These are phyloP conservation scores for Miamiensis avidus DNA, from an alignment of 169 alveolate species.

Conservation along the genomic window DNA sequence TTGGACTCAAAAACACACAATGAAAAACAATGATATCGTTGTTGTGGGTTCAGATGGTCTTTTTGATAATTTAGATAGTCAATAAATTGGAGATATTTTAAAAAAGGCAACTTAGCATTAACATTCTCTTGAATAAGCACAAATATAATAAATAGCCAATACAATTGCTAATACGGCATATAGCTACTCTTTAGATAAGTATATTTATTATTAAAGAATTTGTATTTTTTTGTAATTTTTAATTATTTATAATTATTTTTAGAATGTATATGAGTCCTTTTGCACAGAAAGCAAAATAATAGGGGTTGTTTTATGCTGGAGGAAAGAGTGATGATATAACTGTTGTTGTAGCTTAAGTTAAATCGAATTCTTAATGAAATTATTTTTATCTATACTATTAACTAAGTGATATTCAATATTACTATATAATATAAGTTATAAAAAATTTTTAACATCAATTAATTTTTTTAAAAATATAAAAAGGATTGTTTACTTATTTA, in stretches of 20 bases:
- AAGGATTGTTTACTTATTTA: too few relatives aligned
- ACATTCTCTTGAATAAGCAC: neutral
- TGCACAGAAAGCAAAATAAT: conserved; percentile 59
- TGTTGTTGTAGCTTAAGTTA: conserved; percentile 54
- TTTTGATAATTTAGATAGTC: conserved; percentile 66
- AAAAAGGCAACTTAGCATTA: conserved; percentile 17
- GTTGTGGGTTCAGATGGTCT: conserved; percentile 78
- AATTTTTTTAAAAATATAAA: too few relatives aligned
- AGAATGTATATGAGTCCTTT: conserved; percentile 53
- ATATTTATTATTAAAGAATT: too few relatives aligned
- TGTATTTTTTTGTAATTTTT: too few relatives aligned
- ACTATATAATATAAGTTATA: too few relatives aligned
- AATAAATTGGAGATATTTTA: conserved; percentile 35
- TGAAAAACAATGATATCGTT: conserved; percentile 62
- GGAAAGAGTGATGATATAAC: conserved; percentile 83
- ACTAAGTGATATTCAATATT: too few relatives aligned
- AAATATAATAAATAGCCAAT: conserved; percentile 46
- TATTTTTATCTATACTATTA: too few relatives aligned
- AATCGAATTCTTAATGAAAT: too few relatives aligned
- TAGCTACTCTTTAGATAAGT: conserved; percentile 30
- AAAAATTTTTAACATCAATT: too few relatives aligned
- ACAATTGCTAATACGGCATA: conserved; percentile 57
- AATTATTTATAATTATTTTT: neutral
- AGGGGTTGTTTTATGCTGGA: conserved; percentile 44
- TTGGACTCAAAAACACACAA: conserved; percentile 38